Conservation (phyloP, 164 flowering plant genomes). For the Sedum album region DNA sequence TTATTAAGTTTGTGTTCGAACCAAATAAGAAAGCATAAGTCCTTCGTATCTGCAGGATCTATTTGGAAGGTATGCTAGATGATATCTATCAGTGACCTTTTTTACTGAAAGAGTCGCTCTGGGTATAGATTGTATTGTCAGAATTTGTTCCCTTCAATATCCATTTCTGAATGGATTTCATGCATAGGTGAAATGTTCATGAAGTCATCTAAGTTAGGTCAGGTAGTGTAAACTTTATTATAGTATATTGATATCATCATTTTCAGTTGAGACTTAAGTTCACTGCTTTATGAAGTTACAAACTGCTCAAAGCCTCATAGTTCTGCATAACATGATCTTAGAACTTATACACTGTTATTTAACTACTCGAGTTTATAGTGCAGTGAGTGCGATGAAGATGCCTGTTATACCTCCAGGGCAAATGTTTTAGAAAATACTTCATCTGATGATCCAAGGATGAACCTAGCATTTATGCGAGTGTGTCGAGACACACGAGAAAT, state of each 20-base stretch:
- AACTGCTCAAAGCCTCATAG: neutral
- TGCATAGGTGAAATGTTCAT: neutral
- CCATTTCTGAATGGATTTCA: neutral
- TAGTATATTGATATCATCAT: neutral
- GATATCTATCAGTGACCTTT: neutral
- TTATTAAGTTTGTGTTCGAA: constrained; percentile 59
- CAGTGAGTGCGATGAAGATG: too few species aligned
- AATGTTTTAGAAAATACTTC: neutral
- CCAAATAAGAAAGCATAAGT: constrained; percentile 36
- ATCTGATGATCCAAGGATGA: constrained; percentile 28
- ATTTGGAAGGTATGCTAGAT: neutral
- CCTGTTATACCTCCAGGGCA: too few species aligned
- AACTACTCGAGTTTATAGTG: neutral
- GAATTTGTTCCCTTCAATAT: neutral
- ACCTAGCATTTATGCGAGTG: constrained; percentile 47
- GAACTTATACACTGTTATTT: neutral
- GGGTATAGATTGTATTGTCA: neutral
- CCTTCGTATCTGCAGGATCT: neutral
- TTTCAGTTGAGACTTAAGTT: neutral
- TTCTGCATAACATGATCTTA: neutral
- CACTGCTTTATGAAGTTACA: neutral
- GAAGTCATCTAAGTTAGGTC: neutral
- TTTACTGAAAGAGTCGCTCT: neutral
- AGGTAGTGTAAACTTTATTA: neutral
- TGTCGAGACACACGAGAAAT: constrained; percentile 59